These are phyloP conservation scores for Calvatia gigantea DNA, from an alignment of 768 basidiomycete species.

Conservation along the genomic window DNA sequence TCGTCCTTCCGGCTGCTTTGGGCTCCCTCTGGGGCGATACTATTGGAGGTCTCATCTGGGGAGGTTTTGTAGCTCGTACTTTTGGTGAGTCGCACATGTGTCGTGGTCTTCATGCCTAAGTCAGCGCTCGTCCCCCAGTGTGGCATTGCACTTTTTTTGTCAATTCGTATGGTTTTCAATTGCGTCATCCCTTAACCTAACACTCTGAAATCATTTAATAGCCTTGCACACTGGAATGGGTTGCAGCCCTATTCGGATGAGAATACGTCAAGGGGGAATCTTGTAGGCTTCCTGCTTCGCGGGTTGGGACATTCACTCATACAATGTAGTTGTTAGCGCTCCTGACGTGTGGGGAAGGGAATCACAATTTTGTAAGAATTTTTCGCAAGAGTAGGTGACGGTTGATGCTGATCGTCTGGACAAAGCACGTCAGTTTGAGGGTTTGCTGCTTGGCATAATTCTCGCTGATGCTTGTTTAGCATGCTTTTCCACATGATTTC, in stretches of 20 bases:
- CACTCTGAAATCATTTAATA: slow-evolving; percentile 18
- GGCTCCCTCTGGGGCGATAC: slow-evolving; percentile 61
- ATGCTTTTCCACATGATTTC: slow-evolving; percentile 78
- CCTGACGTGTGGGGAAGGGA: slow-evolving; percentile 73
- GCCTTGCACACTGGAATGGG: slow-evolving; percentile 79
- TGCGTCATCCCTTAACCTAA: not conserved
- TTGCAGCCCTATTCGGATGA: slow-evolving; percentile 80
- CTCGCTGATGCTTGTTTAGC: slow-evolving; percentile 32
- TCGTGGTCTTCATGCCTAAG: not conserved
- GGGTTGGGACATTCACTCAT: not conserved
- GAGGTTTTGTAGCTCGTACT: slow-evolving; percentile 59
- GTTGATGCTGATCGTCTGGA: not conserved
- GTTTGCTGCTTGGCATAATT: not conserved
- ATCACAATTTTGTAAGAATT: slow-evolving; percentile 66
- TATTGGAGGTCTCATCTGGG: slow-evolving; percentile 69
- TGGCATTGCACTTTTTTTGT: slow-evolving; percentile 75
- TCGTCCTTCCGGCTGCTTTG: slow-evolving; percentile 52
- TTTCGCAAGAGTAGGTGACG: not conserved
- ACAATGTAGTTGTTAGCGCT: slow-evolving; percentile 54
- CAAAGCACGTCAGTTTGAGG: slow-evolving; percentile 9
- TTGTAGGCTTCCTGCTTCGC: slow-evolving; percentile 38
- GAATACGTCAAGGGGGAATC: slow-evolving; percentile 70
- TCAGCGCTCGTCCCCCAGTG: slow-evolving; percentile 30
- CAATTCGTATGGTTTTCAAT: slow-evolving; percentile 53
- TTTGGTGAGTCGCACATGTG: slow-evolving; percentile 40